Evolutionary conservation across 768 basidiomycete species (phyloP).

Genomic region (Termitomyces bulborhizus): DNA sequence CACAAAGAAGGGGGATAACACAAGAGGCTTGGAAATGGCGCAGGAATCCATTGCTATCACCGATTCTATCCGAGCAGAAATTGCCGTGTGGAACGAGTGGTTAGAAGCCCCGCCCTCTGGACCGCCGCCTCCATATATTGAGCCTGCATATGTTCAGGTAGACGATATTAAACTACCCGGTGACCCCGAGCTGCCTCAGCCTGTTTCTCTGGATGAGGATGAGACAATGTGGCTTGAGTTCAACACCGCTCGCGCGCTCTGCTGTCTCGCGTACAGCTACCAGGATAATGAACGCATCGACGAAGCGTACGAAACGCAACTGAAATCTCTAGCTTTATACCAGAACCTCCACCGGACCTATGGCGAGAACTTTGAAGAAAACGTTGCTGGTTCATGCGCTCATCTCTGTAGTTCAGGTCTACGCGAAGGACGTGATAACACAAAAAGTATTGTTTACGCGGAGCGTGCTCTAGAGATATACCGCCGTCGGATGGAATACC

Average conservation of each 20-base stretch:
- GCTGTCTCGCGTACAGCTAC: slow-evolving; percentile 5
- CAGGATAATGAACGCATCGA: slow-evolving; percentile 2
- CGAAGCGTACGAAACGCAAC: slow-evolving; percentile 7
- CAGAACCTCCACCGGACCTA: not conserved
- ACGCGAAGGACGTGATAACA: not conserved
- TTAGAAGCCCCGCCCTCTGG: not conserved
- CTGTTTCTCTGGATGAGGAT: slow-evolving; percentile 1
- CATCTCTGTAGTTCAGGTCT: slow-evolving; percentile 3
- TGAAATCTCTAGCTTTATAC: not conserved
- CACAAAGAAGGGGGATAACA: not conserved
- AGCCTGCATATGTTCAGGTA: not conserved
- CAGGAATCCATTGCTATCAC: slow-evolving; percentile 6
- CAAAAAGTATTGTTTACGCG: not conserved
- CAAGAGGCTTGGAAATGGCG: slow-evolving; percentile 4
- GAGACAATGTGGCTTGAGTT: slow-evolving; percentile 7
- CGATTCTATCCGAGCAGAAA: slow-evolving; percentile 3
- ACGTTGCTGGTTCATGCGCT: slow-evolving; percentile 5
- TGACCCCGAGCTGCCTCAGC: not conserved
- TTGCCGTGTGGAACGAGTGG: slow-evolving; percentile 2
- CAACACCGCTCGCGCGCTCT: slow-evolving; percentile 8
- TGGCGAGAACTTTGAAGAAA: slow-evolving; percentile 2
- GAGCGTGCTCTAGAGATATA: slow-evolving; percentile 7
- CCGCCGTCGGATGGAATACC: not conserved
- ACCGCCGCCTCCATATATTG: not conserved
- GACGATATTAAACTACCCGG: not conserved